Evolutionary conservation across 2,329 filamentous ascomycete genomes (phyloP).

Genomic region (Decorospora gaudefroyi): DNA sequence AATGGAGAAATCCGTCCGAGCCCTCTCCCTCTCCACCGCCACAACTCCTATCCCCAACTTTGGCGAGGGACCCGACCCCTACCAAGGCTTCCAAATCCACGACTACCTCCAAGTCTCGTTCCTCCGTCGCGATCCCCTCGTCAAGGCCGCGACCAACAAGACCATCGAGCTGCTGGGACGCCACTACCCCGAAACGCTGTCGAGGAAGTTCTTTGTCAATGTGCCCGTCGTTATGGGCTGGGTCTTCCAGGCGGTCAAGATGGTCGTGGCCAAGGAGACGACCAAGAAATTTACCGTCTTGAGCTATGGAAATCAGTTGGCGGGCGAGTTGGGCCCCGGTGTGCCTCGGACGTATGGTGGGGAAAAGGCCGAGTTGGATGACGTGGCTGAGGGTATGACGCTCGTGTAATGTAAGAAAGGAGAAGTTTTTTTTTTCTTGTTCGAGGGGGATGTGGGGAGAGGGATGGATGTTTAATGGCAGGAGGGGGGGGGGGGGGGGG

Average conservation of each 20-base stretch:
- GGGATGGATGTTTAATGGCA: constrained; percentile 24
- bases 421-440: not conserved
- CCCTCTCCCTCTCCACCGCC: constrained; percentile 71
- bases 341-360: constrained; percentile 82
- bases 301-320: constrained; percentile 67
- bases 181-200: constrained; percentile 86
- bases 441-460: not conserved
- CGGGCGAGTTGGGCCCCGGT: constrained; percentile 65
- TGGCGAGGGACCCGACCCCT: constrained; percentile 69
- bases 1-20: constrained; percentile 82
- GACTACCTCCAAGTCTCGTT: constrained; percentile 90
- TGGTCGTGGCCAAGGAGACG: constrained; percentile 55
- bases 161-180: constrained; percentile 80
- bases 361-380: constrained; percentile 60
- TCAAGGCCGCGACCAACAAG: constrained; percentile 76
- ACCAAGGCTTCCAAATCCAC: constrained; percentile 90
- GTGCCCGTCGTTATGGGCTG: constrained; percentile 91
- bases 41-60: constrained; percentile 73
- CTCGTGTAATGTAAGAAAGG: constrained; percentile 24
- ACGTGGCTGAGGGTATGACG: constrained; percentile 50
- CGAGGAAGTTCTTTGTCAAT: constrained; percentile 95
- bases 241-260: constrained; percentile 55
- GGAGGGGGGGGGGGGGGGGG: constrained; percentile 10
- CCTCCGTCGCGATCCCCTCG: constrained; percentile 75
- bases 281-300: constrained; percentile 56